Conservation (phyloP, 164 flowering plant genomes). For the Tetracentron sinense region DNA sequence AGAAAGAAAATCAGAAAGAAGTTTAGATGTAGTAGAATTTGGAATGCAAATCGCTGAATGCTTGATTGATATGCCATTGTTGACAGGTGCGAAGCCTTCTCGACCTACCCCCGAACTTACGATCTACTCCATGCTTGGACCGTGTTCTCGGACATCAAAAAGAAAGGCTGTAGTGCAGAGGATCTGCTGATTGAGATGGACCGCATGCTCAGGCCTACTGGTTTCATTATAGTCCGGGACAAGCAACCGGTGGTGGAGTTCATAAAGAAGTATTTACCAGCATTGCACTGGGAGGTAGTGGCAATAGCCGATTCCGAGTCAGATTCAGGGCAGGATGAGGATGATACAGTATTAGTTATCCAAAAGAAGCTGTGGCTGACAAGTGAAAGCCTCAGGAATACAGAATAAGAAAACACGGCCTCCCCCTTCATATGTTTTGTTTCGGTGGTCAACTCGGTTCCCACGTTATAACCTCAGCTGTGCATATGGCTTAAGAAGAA, state of each 20-base stretch:
- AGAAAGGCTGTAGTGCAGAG: slow-evolving; percentile 69
- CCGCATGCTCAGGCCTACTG: slow-evolving; percentile 75
- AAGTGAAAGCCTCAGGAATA: slow-evolving; percentile 42
- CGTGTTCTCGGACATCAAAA: slow-evolving; percentile 61
- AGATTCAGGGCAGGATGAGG: slow-evolving; percentile 49
- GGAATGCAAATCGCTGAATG: background rate
- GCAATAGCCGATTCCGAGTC: slow-evolving; percentile 31
- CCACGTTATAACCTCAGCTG: too few relatives aligned
- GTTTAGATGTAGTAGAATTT: too few relatives aligned
- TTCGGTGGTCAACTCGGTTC: too few relatives aligned
- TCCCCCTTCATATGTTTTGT: too few relatives aligned
- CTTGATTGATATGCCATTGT: background rate
- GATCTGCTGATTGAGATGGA: slow-evolving; percentile 79
- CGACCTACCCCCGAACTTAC: slow-evolving; percentile 80
- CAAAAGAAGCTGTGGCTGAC: slow-evolving; percentile 77
- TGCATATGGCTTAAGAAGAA: too few relatives aligned
- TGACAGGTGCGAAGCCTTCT: slow-evolving; percentile 83
- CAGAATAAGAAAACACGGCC: slow-evolving; percentile 40
- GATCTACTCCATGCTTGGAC: slow-evolving; percentile 87
- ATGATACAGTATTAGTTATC: slow-evolving; percentile 45
- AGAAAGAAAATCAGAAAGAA: background rate
- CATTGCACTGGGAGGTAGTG: slow-evolving; percentile 76
- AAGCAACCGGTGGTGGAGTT: slow-evolving; percentile 52
- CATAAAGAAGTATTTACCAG: slow-evolving; percentile 54
- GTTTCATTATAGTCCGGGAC: slow-evolving; percentile 69